phyloP scores from a whole-genome alignment of 306 rosid genomes.

The Psophocarpus tetragonolobus region DNA sequence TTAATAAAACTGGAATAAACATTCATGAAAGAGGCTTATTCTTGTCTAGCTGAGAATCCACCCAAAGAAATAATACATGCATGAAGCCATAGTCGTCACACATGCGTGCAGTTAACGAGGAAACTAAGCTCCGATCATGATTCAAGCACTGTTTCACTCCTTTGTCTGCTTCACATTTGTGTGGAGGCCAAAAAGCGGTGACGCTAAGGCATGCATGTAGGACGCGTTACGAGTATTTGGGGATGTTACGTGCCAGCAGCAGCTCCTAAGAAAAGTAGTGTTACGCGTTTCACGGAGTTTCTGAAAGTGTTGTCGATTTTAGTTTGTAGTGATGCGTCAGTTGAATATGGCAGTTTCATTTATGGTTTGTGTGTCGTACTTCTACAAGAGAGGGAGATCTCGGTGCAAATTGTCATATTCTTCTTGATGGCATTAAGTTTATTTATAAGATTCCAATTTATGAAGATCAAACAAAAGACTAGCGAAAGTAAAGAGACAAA shows the following conservation, averaged over 20 bases:
- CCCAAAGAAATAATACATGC: not conserved
- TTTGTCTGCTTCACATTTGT: not conserved
- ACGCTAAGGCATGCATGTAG: constrained; percentile 39
- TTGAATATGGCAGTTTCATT: not conserved
- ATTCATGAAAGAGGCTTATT: not conserved
- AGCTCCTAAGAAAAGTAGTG: not conserved
- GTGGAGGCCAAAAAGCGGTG: not conserved
- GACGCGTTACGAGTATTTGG: constrained; percentile 20
- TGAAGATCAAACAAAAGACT: not conserved
- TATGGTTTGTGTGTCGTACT: constrained; percentile 2
- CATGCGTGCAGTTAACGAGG: not conserved
- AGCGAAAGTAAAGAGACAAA: not conserved
- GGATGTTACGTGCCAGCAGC: constrained; percentile 20
- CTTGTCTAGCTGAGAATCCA: not conserved
- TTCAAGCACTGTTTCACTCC: not conserved
- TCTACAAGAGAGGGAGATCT: not conserved
- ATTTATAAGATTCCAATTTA: not conserved
- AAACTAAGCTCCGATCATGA: not conserved
- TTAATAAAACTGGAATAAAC: not conserved
- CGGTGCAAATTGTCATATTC: constrained; percentile 22
- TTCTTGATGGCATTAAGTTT: not conserved
- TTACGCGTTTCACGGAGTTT: not conserved
- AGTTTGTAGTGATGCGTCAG: constrained; percentile 12
- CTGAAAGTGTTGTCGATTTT: too few species aligned
- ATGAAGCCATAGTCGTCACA: not conserved